Evolutionary conservation across 768 basidiomycete species (phyloP).

Genomic region (Ramaria sp.): DNA sequence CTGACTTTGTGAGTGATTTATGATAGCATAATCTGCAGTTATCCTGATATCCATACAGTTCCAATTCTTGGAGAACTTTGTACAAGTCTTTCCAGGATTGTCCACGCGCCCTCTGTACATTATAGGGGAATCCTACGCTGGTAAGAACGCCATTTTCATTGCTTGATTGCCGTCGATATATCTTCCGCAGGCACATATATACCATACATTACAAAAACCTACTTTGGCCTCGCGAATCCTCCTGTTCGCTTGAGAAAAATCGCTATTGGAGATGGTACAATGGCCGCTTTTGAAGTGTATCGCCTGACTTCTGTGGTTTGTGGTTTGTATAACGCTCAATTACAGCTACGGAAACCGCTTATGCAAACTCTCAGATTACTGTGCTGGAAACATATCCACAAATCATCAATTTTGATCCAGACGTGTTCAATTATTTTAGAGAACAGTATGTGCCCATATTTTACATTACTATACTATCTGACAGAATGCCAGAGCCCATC

Average conservation of each 20-base stretch:
- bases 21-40: background rate
- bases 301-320: slow-evolving; percentile 44
- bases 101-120: slow-evolving; percentile 55
- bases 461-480: background rate
- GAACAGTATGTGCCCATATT: slow-evolving; percentile 39
- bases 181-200: background rate
- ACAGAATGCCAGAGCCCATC: slow-evolving; percentile 31
- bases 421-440: slow-evolving; percentile 50
- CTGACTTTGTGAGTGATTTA: slow-evolving; percentile 25
- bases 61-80: slow-evolving; percentile 59
- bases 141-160: slow-evolving; percentile 40
- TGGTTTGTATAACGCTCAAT: no score
- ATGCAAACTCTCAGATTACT: slow-evolving; percentile 31
- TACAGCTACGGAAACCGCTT: no score
- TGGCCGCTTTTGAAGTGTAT: slow-evolving; percentile 41
- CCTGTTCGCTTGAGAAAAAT: slow-evolving; percentile 61
- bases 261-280: slow-evolving; percentile 60
- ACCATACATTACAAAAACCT: slow-evolving; percentile 66
- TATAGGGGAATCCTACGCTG: slow-evolving; percentile 69
- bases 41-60: slow-evolving; percentile 15
- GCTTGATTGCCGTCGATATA: background rate
- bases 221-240: slow-evolving; percentile 50
- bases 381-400: slow-evolving; percentile 67
- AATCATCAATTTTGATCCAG: slow-evolving; percentile 58
- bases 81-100: slow-evolving; percentile 64